phyloP scores from a whole-genome alignment of 2,329 filamentous ascomycete genomes.

The Calonectria pauciramosa region DNA sequence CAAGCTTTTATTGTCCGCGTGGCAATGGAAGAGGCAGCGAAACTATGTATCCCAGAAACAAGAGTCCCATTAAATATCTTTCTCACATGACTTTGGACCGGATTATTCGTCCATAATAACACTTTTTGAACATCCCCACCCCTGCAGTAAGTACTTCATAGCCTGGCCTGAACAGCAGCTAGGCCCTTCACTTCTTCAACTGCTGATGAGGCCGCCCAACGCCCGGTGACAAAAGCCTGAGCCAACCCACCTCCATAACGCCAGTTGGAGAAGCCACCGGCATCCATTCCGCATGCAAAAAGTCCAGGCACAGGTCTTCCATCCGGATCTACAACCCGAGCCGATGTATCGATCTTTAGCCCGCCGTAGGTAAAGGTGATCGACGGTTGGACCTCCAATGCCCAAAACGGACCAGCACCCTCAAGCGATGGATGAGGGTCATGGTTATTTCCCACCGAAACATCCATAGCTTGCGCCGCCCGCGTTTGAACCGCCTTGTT shows the following conservation, averaged over 20 bases:
- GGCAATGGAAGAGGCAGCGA: neutral
- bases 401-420: constrained; percentile 27
- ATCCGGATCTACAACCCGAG: constrained; percentile 16
- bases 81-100: neutral
- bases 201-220: constrained; percentile 25
- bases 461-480: constrained; percentile 3
- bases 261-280: constrained; percentile 31
- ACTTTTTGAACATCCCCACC: neutral
- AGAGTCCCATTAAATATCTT: no score
- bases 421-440: constrained; percentile 23
- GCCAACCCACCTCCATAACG: constrained; percentile 30
- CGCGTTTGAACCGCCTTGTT: constrained; percentile 7
- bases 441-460: constrained; percentile 21
- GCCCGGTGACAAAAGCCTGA: constrained; percentile 29
- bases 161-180: neutral
- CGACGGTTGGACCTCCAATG: constrained; percentile 32
- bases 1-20: neutral
- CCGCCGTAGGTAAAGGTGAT: constrained; percentile 32
- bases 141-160: neutral
- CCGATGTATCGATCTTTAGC: constrained; percentile 23
- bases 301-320: constrained; percentile 22
- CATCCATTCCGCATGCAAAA: constrained; percentile 31
- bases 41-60: neutral
- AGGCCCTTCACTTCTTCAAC: neutral
- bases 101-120: neutral